Percentiles rank a stretch among this genome's conserved stretches.
These are phyloP conservation scores for Heliamphora pulchella DNA, from an alignment of 179 eudicot species.

Conservation along the genomic window DNA sequence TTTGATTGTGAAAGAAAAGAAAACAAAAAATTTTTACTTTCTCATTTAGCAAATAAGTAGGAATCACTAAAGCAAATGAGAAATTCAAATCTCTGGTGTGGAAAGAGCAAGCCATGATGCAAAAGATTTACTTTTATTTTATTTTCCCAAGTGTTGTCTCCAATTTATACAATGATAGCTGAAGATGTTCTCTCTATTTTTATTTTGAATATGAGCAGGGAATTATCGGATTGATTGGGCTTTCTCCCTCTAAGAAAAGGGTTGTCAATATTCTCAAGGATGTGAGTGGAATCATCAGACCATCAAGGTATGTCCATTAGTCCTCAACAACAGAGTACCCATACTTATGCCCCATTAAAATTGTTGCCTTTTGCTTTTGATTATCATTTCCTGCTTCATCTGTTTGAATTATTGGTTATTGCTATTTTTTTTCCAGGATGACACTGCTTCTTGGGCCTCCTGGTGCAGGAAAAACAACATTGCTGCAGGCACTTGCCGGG, in stretches of 20 bases:
- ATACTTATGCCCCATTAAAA: neutral
- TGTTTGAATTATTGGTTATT: neutral
- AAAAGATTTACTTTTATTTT: neutral
- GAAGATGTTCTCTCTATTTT: neutral
- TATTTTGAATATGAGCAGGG: slow-evolving; percentile 24
- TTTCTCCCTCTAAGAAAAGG: slow-evolving; percentile 51
- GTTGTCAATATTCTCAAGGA: slow-evolving; percentile 44
- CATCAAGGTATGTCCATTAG: slow-evolving; percentile 40
- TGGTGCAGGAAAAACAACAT: slow-evolving; percentile 69
- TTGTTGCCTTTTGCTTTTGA: too few relatives aligned
- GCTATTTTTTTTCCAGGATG: slow-evolving; percentile 37
- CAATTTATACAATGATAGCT: neutral
- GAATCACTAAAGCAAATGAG: neutral
- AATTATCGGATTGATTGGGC: slow-evolving; percentile 31
- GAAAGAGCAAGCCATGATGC: neutral
- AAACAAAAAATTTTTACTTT: neutral
- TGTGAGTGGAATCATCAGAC: slow-evolving; percentile 48
- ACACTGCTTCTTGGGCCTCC: slow-evolving; percentile 90
- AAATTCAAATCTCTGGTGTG: neutral
- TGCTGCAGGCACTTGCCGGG: slow-evolving; percentile 64
- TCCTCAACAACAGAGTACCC: too few relatives aligned
- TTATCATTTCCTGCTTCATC: too few relatives aligned
- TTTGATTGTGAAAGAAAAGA: neutral
- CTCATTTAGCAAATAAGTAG: neutral
- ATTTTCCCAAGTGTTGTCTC: too few relatives aligned